phyloP scores from a whole-genome alignment of 2,329 filamentous ascomycete species.

The Fusarium sp. region DNA sequence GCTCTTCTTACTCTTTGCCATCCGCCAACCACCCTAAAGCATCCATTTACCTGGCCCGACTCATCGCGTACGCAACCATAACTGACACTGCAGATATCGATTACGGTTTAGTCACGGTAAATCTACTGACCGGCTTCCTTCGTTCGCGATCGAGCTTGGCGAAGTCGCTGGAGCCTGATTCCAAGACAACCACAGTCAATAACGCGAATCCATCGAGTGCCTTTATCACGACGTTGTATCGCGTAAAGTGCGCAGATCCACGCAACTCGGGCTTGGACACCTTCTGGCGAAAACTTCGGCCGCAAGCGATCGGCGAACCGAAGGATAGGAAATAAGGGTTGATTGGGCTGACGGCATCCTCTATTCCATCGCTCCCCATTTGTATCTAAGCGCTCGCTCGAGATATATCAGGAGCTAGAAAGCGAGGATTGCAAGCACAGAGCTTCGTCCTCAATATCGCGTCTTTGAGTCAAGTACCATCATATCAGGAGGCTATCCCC shows the following conservation, averaged over 20 bases:
- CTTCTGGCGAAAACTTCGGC: conserved; percentile 6
- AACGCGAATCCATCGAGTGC: conserved; percentile 4
- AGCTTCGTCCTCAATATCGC: conserved; percentile 70
- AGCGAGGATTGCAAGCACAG: conserved; percentile 64
- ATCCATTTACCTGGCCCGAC: background rate
- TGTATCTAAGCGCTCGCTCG: conserved; percentile 41
- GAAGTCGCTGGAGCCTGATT: conserved; percentile 17
- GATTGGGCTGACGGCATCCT: conserved; percentile 36
- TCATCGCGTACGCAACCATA: background rate
- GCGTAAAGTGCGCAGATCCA: background rate
- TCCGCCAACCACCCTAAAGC: background rate
- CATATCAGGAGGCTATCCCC: conserved; percentile 36
- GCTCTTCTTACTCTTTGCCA: conserved; percentile 23
- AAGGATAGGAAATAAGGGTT: conserved; percentile 40
- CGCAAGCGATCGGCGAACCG: conserved; percentile 26
- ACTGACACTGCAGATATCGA: background rate
- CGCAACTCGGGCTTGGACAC: conserved; percentile 11
- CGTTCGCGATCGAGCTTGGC: conserved; percentile 17
- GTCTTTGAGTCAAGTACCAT: conserved; percentile 37
- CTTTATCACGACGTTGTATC: background rate
- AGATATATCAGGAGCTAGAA: conserved; percentile 29
- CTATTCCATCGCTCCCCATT: conserved; percentile 27
- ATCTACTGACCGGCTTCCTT: background rate
- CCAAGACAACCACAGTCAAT: background rate
- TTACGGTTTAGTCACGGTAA: background rate